phyloP scores from a whole-genome alignment of 2,329 filamentous ascomycete species.

The Tolypocladium nubicola region DNA sequence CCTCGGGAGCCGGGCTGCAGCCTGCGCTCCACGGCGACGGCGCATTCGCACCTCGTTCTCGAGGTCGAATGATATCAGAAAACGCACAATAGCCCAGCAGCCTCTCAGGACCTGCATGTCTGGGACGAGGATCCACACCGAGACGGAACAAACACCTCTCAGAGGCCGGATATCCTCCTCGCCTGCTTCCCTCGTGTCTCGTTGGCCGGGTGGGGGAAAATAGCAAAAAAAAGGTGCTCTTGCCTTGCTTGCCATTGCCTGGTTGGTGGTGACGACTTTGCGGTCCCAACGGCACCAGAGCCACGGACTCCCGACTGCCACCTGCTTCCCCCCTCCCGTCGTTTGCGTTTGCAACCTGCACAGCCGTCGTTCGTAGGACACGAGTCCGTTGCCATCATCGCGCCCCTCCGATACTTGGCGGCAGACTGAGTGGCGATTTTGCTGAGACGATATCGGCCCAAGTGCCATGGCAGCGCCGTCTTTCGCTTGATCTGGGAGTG shows the following conservation, averaged over 20 bases:
- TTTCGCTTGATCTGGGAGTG: background rate
- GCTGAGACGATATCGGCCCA: background rate
- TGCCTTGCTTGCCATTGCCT: background rate
- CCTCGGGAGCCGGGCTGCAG: background rate
- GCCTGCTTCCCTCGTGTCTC: background rate
- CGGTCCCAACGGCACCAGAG: background rate
- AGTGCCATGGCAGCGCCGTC: background rate
- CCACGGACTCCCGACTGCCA: constrained; percentile 2
- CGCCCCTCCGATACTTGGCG: background rate
- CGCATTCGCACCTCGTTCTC: background rate
- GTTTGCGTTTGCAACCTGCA: background rate
- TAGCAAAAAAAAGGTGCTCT: background rate
- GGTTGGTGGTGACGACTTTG: background rate
- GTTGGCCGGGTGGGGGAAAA: background rate
- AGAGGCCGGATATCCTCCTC: background rate
- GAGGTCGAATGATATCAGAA: background rate
- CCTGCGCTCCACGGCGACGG: no score
- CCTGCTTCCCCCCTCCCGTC: background rate
- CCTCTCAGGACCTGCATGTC: background rate
- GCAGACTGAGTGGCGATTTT: background rate
- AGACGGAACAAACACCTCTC: no score
- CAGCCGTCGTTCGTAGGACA: background rate
- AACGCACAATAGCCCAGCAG: background rate
- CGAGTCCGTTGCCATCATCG: background rate
- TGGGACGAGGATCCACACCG: background rate